Evolutionary conservation across 768 basidiomycete genomes (phyloP).

Genomic region (Mycena floridula): DNA sequence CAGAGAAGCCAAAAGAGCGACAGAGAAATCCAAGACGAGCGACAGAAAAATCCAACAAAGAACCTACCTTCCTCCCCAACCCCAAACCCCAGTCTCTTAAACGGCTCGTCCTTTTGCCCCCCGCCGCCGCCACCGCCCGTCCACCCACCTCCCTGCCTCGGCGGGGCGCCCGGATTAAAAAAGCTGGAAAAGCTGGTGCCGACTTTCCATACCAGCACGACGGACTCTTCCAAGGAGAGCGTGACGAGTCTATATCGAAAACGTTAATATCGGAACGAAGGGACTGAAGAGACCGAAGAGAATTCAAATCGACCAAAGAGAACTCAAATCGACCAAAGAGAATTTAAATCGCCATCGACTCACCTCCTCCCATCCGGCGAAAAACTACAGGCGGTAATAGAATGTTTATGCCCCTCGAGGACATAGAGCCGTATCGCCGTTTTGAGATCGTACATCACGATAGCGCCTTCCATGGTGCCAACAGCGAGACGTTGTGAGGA

Average conservation of each 20-base stretch:
- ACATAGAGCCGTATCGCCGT: slow-evolving; percentile 93
- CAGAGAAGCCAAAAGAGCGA: no score
- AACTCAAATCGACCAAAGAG: no score
- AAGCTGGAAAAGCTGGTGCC: slow-evolving; percentile 85
- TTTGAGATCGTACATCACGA: slow-evolving; percentile 95
- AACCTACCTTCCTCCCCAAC: slow-evolving; percentile 75
- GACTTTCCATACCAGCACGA: slow-evolving; percentile 93
- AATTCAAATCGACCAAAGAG: no score
- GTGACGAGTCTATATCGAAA: slow-evolving; percentile 90
- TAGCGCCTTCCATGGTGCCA: slow-evolving; percentile 90
- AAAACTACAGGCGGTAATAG: slow-evolving; percentile 80
- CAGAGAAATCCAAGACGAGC: no score
- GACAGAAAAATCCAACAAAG: not conserved
- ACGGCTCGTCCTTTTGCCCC: no score
- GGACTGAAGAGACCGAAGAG: no score
- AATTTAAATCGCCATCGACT: no score
- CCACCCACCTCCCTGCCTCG: slow-evolving; percentile 78
- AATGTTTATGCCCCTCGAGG: slow-evolving; percentile 83
- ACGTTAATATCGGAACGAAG: no score
- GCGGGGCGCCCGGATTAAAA: slow-evolving; percentile 87
- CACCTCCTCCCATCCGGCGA: slow-evolving; percentile 90
- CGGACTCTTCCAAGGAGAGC: slow-evolving; percentile 77
- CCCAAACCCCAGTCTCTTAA: slow-evolving; percentile 82
- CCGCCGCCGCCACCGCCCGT: no score
- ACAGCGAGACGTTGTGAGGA: slow-evolving; percentile 84